Conservation (phyloP, 805 yeast species). For the Wickerhamomyces canadensis region DNA sequence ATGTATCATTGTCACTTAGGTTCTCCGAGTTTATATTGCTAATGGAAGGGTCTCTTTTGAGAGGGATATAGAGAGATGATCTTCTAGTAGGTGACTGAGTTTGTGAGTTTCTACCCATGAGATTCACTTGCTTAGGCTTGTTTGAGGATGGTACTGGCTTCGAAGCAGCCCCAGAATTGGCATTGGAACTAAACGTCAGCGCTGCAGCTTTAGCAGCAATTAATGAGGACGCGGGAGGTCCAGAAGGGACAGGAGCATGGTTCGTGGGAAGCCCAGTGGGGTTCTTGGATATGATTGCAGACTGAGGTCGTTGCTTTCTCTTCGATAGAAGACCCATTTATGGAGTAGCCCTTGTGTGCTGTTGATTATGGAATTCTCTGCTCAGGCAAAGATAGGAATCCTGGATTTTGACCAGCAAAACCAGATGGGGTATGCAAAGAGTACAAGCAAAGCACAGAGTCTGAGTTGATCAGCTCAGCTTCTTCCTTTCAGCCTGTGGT, state of each 20-base stretch:
- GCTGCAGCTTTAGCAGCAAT: slow-evolving; percentile 24
- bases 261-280: slow-evolving; percentile 19
- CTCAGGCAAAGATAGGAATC: neutral
- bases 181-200: slow-evolving; percentile 2
- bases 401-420: neutral
- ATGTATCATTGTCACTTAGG: neutral
- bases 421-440: neutral
- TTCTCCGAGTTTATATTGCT: neutral
- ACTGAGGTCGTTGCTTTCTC: slow-evolving; percentile 13
- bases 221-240: slow-evolving; percentile 8
- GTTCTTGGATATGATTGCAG: slow-evolving; percentile 16
- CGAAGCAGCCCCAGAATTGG: neutral
- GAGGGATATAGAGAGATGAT: too few relatives aligned
- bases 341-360: too few relatives aligned
- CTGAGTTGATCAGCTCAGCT: too few relatives aligned
- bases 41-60: neutral
- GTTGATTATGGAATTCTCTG: too few relatives aligned
- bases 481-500: too few relatives aligned
- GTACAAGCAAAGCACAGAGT: neutral
- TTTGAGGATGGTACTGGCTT: slow-evolving; percentile 16
- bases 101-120: too few relatives aligned
- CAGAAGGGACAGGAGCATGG: neutral
- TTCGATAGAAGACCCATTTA: slow-evolving; percentile 20
- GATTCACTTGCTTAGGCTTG: too few relatives aligned
- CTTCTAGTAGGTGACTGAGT: too few relatives aligned